Evolutionary conservation across 1,284 basidiomycete genomes (phyloP).

Genomic region (Anthracocystis panici-leucophaei): DNA sequence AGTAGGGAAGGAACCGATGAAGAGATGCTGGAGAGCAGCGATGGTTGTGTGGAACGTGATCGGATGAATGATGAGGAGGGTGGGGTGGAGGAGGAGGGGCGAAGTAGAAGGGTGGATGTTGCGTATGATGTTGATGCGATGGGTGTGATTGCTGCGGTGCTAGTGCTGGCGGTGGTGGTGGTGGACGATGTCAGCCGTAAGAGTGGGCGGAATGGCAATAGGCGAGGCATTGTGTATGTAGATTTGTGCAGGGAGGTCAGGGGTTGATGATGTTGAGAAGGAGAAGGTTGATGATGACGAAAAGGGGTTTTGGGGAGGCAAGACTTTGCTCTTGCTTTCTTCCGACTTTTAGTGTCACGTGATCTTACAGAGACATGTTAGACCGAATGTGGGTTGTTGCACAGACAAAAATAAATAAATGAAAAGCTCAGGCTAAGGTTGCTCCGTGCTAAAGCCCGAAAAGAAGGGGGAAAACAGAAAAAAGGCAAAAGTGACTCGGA

Average conservation of each 20-base stretch:
- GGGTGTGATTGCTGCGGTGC: not conserved
- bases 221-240: constrained; percentile 24
- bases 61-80: not conserved
- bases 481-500: constrained; percentile 9
- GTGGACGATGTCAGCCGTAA: constrained; percentile 7
- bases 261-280: not conserved
- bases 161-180: not conserved
- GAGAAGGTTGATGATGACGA: not conserved
- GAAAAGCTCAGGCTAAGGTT: not conserved
- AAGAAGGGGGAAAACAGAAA: not conserved
- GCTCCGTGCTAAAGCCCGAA: constrained; percentile 15
- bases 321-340: not conserved
- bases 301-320: constrained; percentile 5
- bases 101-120: not conserved
- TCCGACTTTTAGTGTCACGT: constrained; percentile 12
- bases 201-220: constrained; percentile 28
- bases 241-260: not conserved
- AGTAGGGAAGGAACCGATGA: constrained; percentile 13
- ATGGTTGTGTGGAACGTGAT: not conserved
- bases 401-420: not conserved
- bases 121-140: constrained; percentile 16
- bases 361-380: constrained; percentile 1
- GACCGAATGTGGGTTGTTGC: not conserved
- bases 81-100: not conserved
- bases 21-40: not conserved